phyloP scores from a whole-genome alignment of 2,329 filamentous ascomycete species.

The Emydomyces testavorans region DNA sequence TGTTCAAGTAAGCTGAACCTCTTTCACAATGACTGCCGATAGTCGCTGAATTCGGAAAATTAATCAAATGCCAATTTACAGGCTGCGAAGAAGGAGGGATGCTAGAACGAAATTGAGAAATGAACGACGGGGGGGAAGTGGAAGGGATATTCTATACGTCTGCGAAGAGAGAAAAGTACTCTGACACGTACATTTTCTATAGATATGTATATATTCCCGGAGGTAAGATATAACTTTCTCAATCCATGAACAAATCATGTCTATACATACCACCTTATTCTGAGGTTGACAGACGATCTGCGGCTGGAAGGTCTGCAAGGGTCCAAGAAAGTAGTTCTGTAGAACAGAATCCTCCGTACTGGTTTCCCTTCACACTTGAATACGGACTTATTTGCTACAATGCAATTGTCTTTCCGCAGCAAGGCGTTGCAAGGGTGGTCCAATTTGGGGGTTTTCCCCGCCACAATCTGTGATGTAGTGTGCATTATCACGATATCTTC shows the following conservation, averaged over 20 bases:
- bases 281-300: background rate
- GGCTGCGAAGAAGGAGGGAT: background rate
- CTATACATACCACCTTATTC: conserved; percentile 8
- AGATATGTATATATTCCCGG: background rate
- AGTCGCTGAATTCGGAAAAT: background rate
- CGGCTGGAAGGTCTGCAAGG: too few species aligned
- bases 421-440: too few species aligned
- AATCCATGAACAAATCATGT: conserved; percentile 1
- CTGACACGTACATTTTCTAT: background rate
- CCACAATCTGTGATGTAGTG: too few species aligned
- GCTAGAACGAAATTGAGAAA: background rate
- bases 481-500: too few species aligned
- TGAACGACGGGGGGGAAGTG: background rate
- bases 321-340: too few species aligned
- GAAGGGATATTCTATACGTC: background rate
- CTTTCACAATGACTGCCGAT: background rate
- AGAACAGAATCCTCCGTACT: too few species aligned
- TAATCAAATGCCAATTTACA: background rate
- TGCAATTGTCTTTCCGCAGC: too few species aligned
- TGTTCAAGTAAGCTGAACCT: background rate
- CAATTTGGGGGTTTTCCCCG: too few species aligned
- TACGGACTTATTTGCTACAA: too few species aligned
- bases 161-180: background rate
- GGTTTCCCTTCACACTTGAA: too few species aligned
- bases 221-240: background rate